Percentiles rank a stretch among this genome's conserved stretches.
These are phyloP conservation scores for Microdochium nivale DNA, from an alignment of 2,329 filamentous ascomycete genomes.

Conservation along the genomic window DNA sequence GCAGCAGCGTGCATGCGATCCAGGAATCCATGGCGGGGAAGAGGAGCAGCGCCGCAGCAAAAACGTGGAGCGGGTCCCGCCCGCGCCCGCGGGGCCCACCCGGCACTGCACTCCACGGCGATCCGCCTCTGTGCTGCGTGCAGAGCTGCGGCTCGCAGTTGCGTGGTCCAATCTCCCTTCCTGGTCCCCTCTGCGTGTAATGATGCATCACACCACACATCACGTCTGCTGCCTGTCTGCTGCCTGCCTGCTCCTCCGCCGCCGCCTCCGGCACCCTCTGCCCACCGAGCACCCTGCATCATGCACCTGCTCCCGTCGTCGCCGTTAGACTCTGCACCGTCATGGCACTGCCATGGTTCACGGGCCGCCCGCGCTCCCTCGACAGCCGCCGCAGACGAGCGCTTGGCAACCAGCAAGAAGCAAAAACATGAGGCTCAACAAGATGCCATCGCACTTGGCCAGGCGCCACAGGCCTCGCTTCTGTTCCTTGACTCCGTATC, in stretches of 20 bases:
- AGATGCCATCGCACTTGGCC: too few species aligned
- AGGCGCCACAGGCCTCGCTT: too few species aligned
- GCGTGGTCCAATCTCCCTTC: neutral
- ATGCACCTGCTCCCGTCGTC: neutral
- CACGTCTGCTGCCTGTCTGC: neutral
- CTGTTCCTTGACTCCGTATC: too few species aligned
- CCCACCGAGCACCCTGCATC: neutral
- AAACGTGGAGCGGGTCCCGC: neutral
- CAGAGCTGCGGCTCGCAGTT: neutral
- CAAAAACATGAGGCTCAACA: too few species aligned
- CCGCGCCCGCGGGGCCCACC: neutral
- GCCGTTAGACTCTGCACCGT: neutral
- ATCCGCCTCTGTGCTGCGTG: neutral
- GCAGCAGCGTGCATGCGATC: neutral
- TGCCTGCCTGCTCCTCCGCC: neutral
- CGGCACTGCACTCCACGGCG: neutral
- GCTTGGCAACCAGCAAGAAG: too few species aligned
- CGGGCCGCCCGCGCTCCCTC: neutral
- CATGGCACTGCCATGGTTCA: neutral
- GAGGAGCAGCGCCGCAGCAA: neutral
- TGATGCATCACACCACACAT: neutral
- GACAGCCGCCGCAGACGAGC: too few species aligned
- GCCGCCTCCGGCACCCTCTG: neutral
- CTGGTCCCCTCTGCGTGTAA: neutral
- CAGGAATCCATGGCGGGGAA: neutral